A percentile compares a stretch with the other conserved stretches of the same genome.
phyloP scores from a whole-genome alignment of 352 stramenopile species.

The Blastocystis sp. region DNA sequence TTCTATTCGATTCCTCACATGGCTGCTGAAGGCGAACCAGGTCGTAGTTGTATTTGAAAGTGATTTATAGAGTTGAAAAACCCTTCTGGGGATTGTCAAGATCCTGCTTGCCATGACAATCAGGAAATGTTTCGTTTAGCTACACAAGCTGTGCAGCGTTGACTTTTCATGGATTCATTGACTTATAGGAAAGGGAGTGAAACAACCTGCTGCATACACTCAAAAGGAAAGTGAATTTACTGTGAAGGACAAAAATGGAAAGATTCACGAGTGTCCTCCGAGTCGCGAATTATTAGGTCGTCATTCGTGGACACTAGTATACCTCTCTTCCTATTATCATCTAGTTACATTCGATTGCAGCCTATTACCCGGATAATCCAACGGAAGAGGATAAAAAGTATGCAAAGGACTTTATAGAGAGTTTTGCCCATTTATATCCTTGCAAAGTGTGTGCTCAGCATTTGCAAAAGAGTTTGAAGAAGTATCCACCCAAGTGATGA shows the following conservation, averaged over 20 bases:
- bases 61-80: not conserved
- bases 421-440: constrained; percentile 82
- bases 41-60: not conserved
- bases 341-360: constrained; percentile 83
- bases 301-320: constrained; percentile 81
- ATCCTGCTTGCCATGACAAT: constrained; percentile 63
- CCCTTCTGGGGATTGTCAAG: not conserved
- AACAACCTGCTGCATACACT: constrained; percentile 54
- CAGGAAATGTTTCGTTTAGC: constrained; percentile 65
- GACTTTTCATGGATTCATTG: not conserved
- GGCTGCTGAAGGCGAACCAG: not conserved
- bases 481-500: constrained; percentile 79
- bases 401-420: constrained; percentile 78
- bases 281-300: constrained; percentile 79
- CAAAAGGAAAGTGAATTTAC: constrained; percentile 63
- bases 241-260: constrained; percentile 18
- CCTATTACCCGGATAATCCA: constrained; percentile 84
- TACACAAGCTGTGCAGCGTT: constrained; percentile 31
- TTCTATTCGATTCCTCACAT: constrained; percentile 13
- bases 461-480: constrained; percentile 80
- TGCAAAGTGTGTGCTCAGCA: constrained; percentile 81
- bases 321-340: not conserved
- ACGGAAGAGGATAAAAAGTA: constrained; percentile 79
- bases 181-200: constrained; percentile 44
- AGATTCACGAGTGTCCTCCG: constrained; percentile 76